Conservation (phyloP, 78 protist genomes). For the Dictyostelium brefeldianum region DNA sequence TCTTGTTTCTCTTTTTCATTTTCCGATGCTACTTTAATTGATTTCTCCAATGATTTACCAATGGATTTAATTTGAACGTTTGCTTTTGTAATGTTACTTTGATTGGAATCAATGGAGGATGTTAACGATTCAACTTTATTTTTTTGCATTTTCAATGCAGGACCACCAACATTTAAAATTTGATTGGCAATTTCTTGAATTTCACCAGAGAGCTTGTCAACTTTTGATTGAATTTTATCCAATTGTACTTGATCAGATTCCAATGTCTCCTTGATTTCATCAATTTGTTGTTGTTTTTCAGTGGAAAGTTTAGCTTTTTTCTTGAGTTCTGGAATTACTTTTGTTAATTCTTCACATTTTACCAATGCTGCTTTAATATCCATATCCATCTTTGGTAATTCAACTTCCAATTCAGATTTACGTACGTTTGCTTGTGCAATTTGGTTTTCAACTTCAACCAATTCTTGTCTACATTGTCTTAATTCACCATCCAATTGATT, state of each 20-base stretch:
- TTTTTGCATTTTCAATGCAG: slow-evolving; percentile 49
- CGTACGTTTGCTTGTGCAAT: background rate
- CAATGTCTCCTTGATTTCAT: slow-evolving; percentile 13
- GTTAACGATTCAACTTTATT: slow-evolving; percentile 68
- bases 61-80: slow-evolving; percentile 55
- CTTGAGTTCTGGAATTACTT: slow-evolving; percentile 32
- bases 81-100: slow-evolving; percentile 17
- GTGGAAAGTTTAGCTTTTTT: background rate
- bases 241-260: background rate
- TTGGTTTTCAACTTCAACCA: slow-evolving; percentile 23
- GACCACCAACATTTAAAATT: slow-evolving; percentile 88
- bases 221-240: background rate
- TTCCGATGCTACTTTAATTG: background rate
- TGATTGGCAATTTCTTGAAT: slow-evolving; percentile 70
- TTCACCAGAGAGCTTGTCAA: slow-evolving; percentile 10
- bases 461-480: background rate
- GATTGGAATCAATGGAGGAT: slow-evolving; percentile 4
- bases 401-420: slow-evolving; percentile 21
- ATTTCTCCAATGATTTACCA: slow-evolving; percentile 51
- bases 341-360: slow-evolving; percentile 12
- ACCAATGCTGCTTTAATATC: slow-evolving; percentile 29
- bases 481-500: slow-evolving; percentile 11
- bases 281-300: slow-evolving; percentile 28
- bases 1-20: background rate
- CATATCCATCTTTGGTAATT: slow-evolving; percentile 70